A percentile compares a stretch with the other conserved stretches of the same genome.
Conservation (phyloP, 441 rosid species). For the Omphalea diandra region DNA sequence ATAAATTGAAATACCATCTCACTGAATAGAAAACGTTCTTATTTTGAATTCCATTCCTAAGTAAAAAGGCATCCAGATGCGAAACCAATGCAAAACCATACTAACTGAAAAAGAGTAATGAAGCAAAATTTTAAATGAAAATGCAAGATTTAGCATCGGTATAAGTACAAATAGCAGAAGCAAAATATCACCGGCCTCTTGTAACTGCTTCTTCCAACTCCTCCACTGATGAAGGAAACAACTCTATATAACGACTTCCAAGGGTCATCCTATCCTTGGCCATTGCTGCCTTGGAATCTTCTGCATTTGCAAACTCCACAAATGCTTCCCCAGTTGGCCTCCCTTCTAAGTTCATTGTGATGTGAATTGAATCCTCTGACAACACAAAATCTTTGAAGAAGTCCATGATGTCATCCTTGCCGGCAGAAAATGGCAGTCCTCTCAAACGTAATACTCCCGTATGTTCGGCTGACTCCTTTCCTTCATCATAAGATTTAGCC, state of each 20-base stretch:
- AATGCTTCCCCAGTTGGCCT: conserved; percentile 95
- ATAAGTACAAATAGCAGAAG: conserved; percentile 3
- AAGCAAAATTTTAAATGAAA: conserved; percentile 13
- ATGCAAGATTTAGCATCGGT: conserved; percentile 9
- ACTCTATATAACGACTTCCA: conserved; percentile 91
- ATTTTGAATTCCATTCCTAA: not conserved
- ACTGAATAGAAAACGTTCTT: not conserved
- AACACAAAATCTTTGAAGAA: conserved; percentile 77
- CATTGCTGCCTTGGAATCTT: conserved; percentile 91
- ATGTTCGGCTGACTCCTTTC: conserved; percentile 75
- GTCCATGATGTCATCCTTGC: conserved; percentile 83
- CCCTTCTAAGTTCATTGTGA: conserved; percentile 70
- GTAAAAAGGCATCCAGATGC: no score
- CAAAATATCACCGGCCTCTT: conserved; percentile 62
- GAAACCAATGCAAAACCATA: not conserved
- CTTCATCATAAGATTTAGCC: conserved; percentile 71
- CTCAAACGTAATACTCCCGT: conserved; percentile 82
- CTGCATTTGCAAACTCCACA: conserved; percentile 70
- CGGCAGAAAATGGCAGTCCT: conserved; percentile 92
- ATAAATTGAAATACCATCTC: not conserved
- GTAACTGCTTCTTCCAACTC: conserved; percentile 75
- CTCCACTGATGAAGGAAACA: conserved; percentile 73
- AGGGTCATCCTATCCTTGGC: conserved; percentile 85
- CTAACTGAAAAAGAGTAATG: not conserved
- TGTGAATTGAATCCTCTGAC: conserved; percentile 65